These are phyloP conservation scores for Penicillium cosmopolitanum DNA, from an alignment of 495 filamentous ascomycete genomes.

Conservation along the genomic window DNA sequence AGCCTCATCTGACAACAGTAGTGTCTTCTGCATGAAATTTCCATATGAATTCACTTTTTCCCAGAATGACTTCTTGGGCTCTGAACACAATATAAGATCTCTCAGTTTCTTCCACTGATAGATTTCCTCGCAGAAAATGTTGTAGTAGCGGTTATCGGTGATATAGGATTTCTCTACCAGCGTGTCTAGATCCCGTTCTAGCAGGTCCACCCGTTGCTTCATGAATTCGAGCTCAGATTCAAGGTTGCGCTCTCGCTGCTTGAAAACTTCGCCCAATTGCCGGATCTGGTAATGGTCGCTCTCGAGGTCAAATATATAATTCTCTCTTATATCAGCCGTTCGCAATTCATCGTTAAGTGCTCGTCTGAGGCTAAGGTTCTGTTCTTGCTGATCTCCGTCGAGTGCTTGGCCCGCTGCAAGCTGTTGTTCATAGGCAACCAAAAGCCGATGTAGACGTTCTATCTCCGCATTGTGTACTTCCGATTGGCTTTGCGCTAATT, in stretches of 20 bases:
- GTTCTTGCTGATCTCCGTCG: neutral
- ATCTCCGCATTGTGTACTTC: conserved; percentile 1
- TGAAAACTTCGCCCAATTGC: neutral
- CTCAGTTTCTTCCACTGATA: neutral
- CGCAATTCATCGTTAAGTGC: neutral
- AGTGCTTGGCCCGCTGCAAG: neutral
- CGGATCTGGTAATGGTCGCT: neutral
- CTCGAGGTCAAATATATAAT: neutral
- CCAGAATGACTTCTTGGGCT: neutral
- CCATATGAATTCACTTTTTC: neutral
- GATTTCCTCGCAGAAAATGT: neutral
- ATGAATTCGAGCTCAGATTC: neutral
- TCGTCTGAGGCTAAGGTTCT: neutral
- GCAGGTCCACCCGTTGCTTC: neutral
- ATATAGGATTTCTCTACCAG: neutral
- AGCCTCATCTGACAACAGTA: neutral
- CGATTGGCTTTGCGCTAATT: no score
- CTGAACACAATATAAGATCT: neutral
- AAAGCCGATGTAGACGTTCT: neutral
- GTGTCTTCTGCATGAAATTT: neutral
- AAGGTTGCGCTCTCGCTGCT: neutral
- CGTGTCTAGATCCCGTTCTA: neutral
- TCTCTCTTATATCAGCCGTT: neutral
- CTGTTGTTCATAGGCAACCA: neutral
- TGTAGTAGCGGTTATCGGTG: neutral